phyloP scores from a whole-genome alignment of 805 yeast species.

The Lipomyces yamanashiensis region DNA sequence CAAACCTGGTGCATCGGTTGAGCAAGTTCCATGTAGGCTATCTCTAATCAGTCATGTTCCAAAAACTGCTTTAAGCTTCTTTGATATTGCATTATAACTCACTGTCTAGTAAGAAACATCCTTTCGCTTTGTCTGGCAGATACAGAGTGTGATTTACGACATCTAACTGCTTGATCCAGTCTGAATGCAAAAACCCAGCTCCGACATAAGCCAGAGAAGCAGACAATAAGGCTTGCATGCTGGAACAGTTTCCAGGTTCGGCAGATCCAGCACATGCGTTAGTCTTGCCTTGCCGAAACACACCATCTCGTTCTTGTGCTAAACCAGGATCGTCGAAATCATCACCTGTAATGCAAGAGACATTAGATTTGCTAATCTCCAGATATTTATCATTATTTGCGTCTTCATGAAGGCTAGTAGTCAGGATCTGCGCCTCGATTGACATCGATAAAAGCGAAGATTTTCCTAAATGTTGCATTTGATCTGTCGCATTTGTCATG shows the following conservation, averaged over 20 bases:
- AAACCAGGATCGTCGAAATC: background rate
- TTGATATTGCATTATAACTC: background rate
- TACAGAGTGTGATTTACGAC: background rate
- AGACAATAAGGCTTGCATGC: constrained; percentile 8
- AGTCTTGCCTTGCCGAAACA: background rate
- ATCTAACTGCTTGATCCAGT: constrained; percentile 21
- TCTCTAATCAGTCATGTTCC: background rate
- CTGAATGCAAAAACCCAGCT: constrained; percentile 11
- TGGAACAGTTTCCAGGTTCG: background rate
- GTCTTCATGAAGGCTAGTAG: constrained; percentile 10
- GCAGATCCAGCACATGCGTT: background rate
- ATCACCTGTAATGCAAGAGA: too few relatives aligned
- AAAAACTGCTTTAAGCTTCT: too few relatives aligned
- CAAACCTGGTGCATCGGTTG: constrained; percentile 13
- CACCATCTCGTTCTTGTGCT: background rate
- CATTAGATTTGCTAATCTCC: background rate
- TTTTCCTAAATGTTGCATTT: constrained; percentile 22
- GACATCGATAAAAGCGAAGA: constrained; percentile 31
- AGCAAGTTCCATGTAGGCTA: constrained; percentile 16
- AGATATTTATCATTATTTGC: too few relatives aligned
- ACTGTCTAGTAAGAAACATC: constrained; percentile 13
- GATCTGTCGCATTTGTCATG: constrained; percentile 20
- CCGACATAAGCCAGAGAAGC: constrained; percentile 28
- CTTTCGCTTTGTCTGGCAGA: constrained; percentile 8
- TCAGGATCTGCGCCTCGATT: constrained; percentile 23